Evolutionary conservation across 768 basidiomycete species (phyloP).

Genomic region (Agaricus blazei): DNA sequence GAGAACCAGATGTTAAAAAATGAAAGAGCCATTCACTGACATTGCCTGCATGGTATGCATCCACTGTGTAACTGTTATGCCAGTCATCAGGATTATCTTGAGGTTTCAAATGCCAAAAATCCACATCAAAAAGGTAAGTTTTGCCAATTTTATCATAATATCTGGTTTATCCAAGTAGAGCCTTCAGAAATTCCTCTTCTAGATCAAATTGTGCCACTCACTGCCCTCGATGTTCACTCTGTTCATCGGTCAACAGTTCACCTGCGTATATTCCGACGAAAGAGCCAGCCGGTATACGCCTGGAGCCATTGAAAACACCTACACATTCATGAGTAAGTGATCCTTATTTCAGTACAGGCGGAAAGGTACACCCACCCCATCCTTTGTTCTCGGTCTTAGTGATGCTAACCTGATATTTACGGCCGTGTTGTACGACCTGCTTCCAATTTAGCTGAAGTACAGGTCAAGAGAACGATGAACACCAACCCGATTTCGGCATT

Average conservation of each 20-base stretch:
- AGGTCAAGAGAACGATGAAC: background rate
- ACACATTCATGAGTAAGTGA: background rate
- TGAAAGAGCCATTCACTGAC: conserved; percentile 36
- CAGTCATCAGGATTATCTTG: conserved; percentile 25
- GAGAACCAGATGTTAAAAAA: background rate
- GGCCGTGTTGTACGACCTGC: conserved; percentile 81
- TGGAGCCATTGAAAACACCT: conserved; percentile 70
- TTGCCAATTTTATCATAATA: conserved; percentile 69
- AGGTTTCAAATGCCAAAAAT: conserved; percentile 61
- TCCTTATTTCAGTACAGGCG: background rate
- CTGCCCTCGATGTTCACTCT: conserved; percentile 64
- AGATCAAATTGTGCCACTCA: conserved; percentile 28
- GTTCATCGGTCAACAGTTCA: conserved; percentile 68
- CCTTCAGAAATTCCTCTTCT: conserved; percentile 6
- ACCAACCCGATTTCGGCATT: conserved; percentile 77
- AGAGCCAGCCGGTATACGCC: conserved; percentile 60
- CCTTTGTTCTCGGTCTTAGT: conserved; percentile 73
- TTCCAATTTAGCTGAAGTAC: background rate
- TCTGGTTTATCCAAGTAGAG: conserved; percentile 26
- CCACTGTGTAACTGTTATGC: conserved; percentile 54
- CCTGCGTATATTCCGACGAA: conserved; percentile 86
- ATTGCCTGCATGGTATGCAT: conserved; percentile 87
- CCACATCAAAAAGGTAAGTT: conserved; percentile 81
- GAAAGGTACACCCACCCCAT: conserved; percentile 54
- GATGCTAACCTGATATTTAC: conserved; percentile 58